Conservation (phyloP, 169 alveolate species). For the Cryptosporidium sp. region DNA sequence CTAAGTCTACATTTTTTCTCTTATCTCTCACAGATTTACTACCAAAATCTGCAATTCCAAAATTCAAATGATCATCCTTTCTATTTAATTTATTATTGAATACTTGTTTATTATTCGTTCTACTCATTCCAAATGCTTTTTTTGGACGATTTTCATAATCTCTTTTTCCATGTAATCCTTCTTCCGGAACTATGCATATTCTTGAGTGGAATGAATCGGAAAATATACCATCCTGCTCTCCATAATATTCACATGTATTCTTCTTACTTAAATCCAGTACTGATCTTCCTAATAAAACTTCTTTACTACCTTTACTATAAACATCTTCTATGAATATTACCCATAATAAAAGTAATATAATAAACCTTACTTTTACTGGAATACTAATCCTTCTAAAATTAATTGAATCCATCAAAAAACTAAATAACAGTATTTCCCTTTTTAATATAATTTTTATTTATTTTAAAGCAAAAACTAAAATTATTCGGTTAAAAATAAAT, state of each 20-base stretch:
- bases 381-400: background rate
- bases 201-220: background rate
- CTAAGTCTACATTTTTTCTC: slow-evolving; percentile 18
- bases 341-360: background rate
- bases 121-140: background rate
- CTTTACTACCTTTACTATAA: background rate
- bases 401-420: background rate
- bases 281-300: slow-evolving; percentile 19
- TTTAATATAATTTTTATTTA: background rate
- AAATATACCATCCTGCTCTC: background rate
- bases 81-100: background rate
- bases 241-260: slow-evolving; percentile 29
- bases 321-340: background rate
- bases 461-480: too few species aligned
- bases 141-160: background rate
- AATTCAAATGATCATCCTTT: background rate
- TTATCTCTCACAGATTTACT: background rate
- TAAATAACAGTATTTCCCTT: background rate
- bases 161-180: slow-evolving; percentile 45
- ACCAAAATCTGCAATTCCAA: background rate
- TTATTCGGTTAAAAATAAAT: too few species aligned
- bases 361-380: background rate
- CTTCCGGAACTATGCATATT: slow-evolving; percentile 60
- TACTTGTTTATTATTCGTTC: too few species aligned
- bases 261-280: slow-evolving; percentile 13